These are phyloP conservation scores for Brasilioporus rufonigricans DNA, from an alignment of 768 basidiomycete genomes.

Conservation along the genomic window DNA sequence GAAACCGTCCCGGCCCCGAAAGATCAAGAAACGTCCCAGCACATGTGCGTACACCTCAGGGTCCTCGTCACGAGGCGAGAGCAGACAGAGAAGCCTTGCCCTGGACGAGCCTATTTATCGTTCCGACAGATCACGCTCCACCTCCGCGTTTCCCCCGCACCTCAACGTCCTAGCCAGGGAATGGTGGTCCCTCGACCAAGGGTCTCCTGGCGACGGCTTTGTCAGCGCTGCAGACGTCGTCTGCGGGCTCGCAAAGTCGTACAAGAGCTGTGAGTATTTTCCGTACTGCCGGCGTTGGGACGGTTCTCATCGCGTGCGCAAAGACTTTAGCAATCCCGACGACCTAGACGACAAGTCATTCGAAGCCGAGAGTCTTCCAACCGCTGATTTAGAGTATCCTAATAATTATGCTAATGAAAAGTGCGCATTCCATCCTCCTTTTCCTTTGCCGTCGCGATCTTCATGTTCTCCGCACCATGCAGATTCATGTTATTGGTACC, in stretches of 20 bases:
- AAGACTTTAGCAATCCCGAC: constrained; percentile 70
- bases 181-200: constrained; percentile 54
- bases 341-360: constrained; percentile 64
- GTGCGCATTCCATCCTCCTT: constrained; percentile 36
- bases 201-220: constrained; percentile 48
- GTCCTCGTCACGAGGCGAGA: constrained; percentile 45
- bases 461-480: neutral
- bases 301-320: constrained; percentile 12
- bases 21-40: constrained; percentile 27
- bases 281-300: neutral
- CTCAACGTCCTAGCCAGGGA: constrained; percentile 30
- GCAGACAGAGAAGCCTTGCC: constrained; percentile 37
- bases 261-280: constrained; percentile 60
- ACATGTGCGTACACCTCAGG: constrained; percentile 24
- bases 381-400: constrained; percentile 75
- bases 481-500: constrained; percentile 79
- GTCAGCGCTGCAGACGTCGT: constrained; percentile 69
- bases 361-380: constrained; percentile 62
- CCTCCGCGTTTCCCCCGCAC: constrained; percentile 45
- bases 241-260: constrained; percentile 57
- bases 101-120: constrained; percentile 57
- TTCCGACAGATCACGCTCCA: constrained; percentile 61
- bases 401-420: constrained; percentile 66
- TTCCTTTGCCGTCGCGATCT: neutral
- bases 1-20: constrained; percentile 21